Conservation (phyloP, 73 alveolate species). For the Paramecium octaurelia region DNA sequence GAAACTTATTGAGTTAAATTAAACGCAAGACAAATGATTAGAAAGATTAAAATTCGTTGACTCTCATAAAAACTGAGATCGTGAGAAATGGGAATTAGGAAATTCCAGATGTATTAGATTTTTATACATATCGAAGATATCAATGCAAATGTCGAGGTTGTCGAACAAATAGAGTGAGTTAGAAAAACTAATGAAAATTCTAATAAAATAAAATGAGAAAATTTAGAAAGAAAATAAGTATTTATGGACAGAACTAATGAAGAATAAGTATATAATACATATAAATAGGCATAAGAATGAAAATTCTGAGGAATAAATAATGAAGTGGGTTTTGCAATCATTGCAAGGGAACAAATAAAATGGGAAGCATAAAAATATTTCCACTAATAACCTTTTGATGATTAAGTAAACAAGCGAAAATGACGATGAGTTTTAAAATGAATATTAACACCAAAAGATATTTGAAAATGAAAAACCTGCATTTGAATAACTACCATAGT, state of each 20-base stretch:
- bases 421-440: background rate
- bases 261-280: background rate
- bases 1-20: background rate
- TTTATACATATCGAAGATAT: background rate
- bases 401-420: background rate
- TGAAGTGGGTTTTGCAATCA: background rate
- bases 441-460: background rate
- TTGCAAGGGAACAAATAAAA: background rate
- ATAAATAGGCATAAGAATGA: background rate
- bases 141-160: background rate
- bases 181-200: constrained; percentile 17
- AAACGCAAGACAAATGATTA: constrained; percentile 37
- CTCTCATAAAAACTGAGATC: background rate
- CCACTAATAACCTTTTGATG: background rate
- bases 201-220: constrained; percentile 35
- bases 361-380: background rate
- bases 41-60: constrained; percentile 1
- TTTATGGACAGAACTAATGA: constrained; percentile 48
- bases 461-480: background rate
- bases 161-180: background rate
- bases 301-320: background rate
- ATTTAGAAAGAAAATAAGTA: background rate
- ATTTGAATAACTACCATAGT: background rate
- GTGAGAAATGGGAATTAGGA: background rate
- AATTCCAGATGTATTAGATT: background rate